Percentiles rank a stretch among this genome's conserved stretches.
phyloP scores from a whole-genome alignment of 2,329 filamentous ascomycete species.

The Claviceps citrina region DNA sequence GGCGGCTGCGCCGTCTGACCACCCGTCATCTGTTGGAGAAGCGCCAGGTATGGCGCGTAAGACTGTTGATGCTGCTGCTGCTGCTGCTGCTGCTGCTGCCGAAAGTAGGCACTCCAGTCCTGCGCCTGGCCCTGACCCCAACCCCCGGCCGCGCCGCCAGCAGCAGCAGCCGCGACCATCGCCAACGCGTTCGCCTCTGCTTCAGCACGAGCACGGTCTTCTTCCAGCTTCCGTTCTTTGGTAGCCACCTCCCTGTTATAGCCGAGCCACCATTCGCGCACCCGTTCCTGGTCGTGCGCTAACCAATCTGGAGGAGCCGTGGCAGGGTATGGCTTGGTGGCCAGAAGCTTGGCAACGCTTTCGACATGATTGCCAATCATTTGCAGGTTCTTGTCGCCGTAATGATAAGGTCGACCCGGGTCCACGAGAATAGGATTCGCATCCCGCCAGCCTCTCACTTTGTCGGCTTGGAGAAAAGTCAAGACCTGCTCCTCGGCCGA shows the following conservation, averaged over 20 bases:
- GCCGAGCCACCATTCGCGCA: conserved; percentile 38
- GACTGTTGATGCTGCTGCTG: conserved; percentile 14
- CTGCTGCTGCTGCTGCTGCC: conserved; percentile 13
- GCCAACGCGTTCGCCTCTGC: conserved; percentile 19
- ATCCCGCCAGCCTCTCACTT: conserved; percentile 28
- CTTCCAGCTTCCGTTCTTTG: conserved; percentile 24
- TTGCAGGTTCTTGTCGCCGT: conserved; percentile 28
- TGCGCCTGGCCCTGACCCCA: conserved; percentile 9
- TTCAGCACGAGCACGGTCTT: conserved; percentile 20
- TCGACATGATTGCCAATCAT: conserved; percentile 29
- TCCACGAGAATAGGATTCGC: conserved; percentile 23
- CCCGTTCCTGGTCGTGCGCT: conserved; percentile 27
- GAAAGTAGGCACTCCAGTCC: conserved; percentile 17
- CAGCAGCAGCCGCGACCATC: conserved; percentile 8
- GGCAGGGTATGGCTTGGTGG: conserved; percentile 32
- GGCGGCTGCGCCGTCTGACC: conserved; percentile 15
- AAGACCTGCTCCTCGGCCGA: conserved; percentile 27
- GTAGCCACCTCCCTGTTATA: conserved; percentile 26
- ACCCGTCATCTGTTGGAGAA: conserved; percentile 26
- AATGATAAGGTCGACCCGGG: conserved; percentile 19
- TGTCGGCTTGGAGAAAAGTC: conserved; percentile 28
- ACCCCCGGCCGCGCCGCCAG: conserved; percentile 6
- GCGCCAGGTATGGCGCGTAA: conserved; percentile 27
- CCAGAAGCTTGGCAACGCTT: conserved; percentile 24
- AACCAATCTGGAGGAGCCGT: conserved; percentile 39